Evolutionary conservation across 495 filamentous ascomycete genomes (phyloP).

Genomic region (Lophiotrema nucula): DNA sequence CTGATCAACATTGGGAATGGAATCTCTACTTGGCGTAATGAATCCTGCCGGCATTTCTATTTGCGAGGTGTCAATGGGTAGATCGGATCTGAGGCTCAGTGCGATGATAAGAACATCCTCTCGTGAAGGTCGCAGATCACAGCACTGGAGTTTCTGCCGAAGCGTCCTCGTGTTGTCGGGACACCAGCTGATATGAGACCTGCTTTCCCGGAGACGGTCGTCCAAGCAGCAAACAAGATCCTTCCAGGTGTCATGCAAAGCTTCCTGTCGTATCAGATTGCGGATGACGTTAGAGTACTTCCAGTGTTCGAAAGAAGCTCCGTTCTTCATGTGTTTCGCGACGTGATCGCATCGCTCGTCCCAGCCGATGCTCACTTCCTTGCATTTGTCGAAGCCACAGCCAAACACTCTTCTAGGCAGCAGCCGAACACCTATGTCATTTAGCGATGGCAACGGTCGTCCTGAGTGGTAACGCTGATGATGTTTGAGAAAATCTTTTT

Average conservation of each 20-base stretch:
- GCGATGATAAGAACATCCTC: slow-evolving; percentile 28
- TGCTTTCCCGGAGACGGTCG: slow-evolving; percentile 16
- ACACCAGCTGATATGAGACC: slow-evolving; percentile 31
- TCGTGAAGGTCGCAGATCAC: slow-evolving; percentile 24
- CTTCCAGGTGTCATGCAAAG: slow-evolving; percentile 29
- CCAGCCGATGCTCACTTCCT: slow-evolving; percentile 29
- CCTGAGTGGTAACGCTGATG: slow-evolving; percentile 23
- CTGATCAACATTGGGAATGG: slow-evolving; percentile 12
- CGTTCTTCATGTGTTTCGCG: slow-evolving; percentile 32
- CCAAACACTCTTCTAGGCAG: slow-evolving; percentile 26
- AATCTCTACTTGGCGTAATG: slow-evolving; percentile 27
- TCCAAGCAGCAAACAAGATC: slow-evolving; percentile 18
- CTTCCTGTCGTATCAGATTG: slow-evolving; percentile 32
- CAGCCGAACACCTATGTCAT: slow-evolving; percentile 21
- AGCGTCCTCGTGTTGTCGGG: slow-evolving; percentile 27
- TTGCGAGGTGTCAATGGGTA: slow-evolving; percentile 8
- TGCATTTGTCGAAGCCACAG: slow-evolving; percentile 32
- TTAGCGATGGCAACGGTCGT: slow-evolving; percentile 20
- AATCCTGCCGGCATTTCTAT: slow-evolving; percentile 19
- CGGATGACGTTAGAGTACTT: slow-evolving; percentile 33
- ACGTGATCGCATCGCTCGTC: slow-evolving; percentile 34
- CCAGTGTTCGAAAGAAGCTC: slow-evolving; percentile 27
- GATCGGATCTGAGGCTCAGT: slow-evolving; percentile 24
- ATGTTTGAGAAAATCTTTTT: slow-evolving; percentile 31
- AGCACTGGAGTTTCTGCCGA: slow-evolving; percentile 32